A percentile compares a stretch with the other conserved stretches of the same genome.
These are phyloP conservation scores for Fusarium zealandicum DNA, from an alignment of 2,329 filamentous ascomycete species.

Conservation along the genomic window DNA sequence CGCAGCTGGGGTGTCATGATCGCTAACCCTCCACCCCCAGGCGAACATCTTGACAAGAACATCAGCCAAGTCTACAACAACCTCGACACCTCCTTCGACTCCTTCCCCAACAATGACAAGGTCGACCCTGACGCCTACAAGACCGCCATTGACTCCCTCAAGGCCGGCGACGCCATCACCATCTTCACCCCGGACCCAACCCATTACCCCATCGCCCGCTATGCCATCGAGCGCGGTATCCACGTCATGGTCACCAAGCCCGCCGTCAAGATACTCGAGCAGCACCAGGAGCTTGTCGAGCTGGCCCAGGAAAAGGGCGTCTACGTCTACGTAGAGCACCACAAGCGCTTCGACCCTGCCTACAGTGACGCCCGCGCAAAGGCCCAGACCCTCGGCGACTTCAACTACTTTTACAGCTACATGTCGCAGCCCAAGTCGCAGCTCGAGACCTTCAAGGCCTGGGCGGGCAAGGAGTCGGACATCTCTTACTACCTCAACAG, in stretches of 20 bases:
- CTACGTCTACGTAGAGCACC: slow-evolving; percentile 93
- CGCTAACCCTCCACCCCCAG: slow-evolving; percentile 54
- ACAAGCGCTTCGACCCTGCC: slow-evolving; percentile 94
- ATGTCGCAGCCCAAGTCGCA: slow-evolving; percentile 94
- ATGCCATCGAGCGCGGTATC: slow-evolving; percentile 86
- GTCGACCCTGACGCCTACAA: slow-evolving; percentile 87
- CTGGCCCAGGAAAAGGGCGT: slow-evolving; percentile 78
- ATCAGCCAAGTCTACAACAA: slow-evolving; percentile 88
- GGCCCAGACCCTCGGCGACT: slow-evolving; percentile 81
- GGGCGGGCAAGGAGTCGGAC: slow-evolving; percentile 90
- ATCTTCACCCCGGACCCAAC: slow-evolving; percentile 96
- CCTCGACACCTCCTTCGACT: slow-evolving; percentile 85
- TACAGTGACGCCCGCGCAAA: slow-evolving; percentile 87
- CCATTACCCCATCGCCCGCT: slow-evolving; percentile 89
- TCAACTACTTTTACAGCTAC: slow-evolving; percentile 98
- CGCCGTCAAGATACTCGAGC: slow-evolving; percentile 81
- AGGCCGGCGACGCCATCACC: slow-evolving; percentile 86
- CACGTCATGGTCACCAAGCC: slow-evolving; percentile 96
- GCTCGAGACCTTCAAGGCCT: slow-evolving; percentile 92
- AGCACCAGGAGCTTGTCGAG: slow-evolving; percentile 79
- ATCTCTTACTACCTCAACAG: slow-evolving; percentile 97
- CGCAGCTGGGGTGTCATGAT: background rate
- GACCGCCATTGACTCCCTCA: slow-evolving; percentile 82
- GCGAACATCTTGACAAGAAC: slow-evolving; percentile 85
- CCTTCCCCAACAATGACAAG: slow-evolving; percentile 77